Evolutionary conservation across 768 basidiomycete genomes (phyloP).

Genomic region (Amanita rimosa): DNA sequence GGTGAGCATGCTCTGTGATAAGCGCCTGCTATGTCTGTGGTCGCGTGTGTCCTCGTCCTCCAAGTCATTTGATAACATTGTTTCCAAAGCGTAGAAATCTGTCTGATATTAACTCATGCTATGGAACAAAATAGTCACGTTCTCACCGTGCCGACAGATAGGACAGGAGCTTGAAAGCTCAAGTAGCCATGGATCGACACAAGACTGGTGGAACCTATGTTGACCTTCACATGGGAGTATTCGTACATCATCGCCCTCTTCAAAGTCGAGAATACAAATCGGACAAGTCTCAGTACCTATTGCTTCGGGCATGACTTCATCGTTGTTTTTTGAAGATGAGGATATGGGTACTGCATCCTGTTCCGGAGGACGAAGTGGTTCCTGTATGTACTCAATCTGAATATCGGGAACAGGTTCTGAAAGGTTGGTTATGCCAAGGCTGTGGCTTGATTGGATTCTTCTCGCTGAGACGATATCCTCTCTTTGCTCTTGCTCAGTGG

Average conservation of each 20-base stretch:
- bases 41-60: conserved; percentile 11
- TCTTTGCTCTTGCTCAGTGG: neutral
- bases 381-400: neutral
- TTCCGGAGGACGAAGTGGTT: neutral
- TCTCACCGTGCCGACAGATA: conserved; percentile 78
- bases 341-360: neutral
- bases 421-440: neutral
- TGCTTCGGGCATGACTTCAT: conserved; percentile 44
- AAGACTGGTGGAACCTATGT: conserved; percentile 81
- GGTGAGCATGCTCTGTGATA: conserved; percentile 9
- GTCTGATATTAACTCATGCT: conserved; percentile 1
- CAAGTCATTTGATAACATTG: conserved; percentile 30
- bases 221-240: conserved; percentile 86
- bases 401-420: neutral
- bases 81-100: conserved; percentile 55
- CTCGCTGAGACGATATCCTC: neutral
- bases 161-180: conserved; percentile 88
- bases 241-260: conserved; percentile 86
- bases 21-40: conserved; percentile 7
- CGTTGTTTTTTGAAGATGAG: conserved; percentile 7
- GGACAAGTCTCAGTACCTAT: conserved; percentile 86
- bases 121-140: neutral
- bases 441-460: too few species aligned
- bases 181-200: conserved; percentile 91
- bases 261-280: conserved; percentile 91